phyloP scores from a whole-genome alignment of 805 yeast genomes.

The Candida vartiovaarae region DNA sequence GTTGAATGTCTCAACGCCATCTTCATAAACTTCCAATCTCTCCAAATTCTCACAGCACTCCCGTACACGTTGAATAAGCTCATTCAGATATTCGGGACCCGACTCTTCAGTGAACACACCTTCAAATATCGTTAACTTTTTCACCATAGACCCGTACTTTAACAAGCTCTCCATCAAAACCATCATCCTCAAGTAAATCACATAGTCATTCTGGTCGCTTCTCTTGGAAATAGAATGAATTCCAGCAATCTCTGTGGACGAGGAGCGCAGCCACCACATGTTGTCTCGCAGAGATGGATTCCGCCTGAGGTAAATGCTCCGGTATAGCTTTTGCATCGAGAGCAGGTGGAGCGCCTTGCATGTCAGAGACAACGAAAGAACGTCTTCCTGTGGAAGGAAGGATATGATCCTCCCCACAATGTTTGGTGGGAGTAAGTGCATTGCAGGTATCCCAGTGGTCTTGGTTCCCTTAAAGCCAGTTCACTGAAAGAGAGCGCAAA shows the following conservation, averaged over 20 bases:
- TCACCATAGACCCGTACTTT: slow-evolving; percentile 27
- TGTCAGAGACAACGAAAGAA: background rate
- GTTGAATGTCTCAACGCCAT: slow-evolving; percentile 8
- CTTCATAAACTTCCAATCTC: slow-evolving; percentile 7
- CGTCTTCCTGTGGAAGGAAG: slow-evolving; percentile 8
- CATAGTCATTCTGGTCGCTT: slow-evolving; percentile 29
- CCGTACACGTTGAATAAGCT: slow-evolving; percentile 19
- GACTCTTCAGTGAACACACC: slow-evolving; percentile 23
- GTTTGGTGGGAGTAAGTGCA: no score
- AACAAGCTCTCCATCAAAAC: slow-evolving; percentile 32
- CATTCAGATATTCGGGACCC: slow-evolving; percentile 17
- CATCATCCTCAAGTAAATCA: slow-evolving; percentile 32
- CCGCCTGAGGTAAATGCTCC: slow-evolving; percentile 28
- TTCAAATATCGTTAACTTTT: slow-evolving; percentile 29
- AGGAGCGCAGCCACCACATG: slow-evolving; percentile 28
- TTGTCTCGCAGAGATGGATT: slow-evolving; percentile 26
- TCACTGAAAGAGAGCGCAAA: background rate
- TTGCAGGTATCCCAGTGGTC: no score
- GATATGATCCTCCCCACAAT: background rate
- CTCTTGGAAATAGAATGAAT: slow-evolving; percentile 27
- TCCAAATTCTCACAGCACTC: slow-evolving; percentile 14
- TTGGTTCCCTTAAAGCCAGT: no score
- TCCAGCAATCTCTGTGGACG: slow-evolving; percentile 34
- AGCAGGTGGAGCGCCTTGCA: slow-evolving; percentile 20
- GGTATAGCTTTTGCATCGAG: slow-evolving; percentile 30